These are phyloP conservation scores for Didymellaceae sp. DNA, from an alignment of 2,329 filamentous ascomycete genomes.

Conservation along the genomic window DNA sequence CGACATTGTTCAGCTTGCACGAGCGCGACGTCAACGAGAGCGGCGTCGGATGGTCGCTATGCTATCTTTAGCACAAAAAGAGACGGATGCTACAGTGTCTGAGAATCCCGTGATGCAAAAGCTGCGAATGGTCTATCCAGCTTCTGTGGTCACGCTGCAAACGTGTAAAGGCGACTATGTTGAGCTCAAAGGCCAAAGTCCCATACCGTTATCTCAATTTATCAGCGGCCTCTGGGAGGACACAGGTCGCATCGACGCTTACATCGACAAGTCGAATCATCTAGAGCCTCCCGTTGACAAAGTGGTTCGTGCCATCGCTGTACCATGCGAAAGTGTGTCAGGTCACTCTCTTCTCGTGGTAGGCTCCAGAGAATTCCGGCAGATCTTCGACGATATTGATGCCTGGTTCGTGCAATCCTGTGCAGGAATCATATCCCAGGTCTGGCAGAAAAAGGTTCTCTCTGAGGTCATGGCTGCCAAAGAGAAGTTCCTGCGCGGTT, in stretches of 20 bases:
- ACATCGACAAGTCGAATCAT: neutral
- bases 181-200: neutral
- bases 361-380: neutral
- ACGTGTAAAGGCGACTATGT: neutral
- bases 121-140: neutral
- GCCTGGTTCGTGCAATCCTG: neutral
- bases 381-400: conserved; percentile 1
- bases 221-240: neutral
- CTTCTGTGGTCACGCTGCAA: neutral
- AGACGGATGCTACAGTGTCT: neutral
- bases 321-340: neutral
- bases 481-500: conserved; percentile 3
- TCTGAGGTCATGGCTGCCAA: conserved; percentile 1
- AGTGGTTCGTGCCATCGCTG: neutral
- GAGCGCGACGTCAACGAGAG: neutral
- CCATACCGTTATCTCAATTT: neutral
- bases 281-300: neutral
- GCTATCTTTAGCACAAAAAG: neutral
- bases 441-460: neutral
- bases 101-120: neutral
- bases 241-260: neutral
- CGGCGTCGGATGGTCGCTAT: neutral
- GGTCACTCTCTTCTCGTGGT: neutral
- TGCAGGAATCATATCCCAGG: neutral
- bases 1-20: neutral